Base-by-base conservation (phyloP, 345 rosid genomes). In the Brassica carinata region DNA sequence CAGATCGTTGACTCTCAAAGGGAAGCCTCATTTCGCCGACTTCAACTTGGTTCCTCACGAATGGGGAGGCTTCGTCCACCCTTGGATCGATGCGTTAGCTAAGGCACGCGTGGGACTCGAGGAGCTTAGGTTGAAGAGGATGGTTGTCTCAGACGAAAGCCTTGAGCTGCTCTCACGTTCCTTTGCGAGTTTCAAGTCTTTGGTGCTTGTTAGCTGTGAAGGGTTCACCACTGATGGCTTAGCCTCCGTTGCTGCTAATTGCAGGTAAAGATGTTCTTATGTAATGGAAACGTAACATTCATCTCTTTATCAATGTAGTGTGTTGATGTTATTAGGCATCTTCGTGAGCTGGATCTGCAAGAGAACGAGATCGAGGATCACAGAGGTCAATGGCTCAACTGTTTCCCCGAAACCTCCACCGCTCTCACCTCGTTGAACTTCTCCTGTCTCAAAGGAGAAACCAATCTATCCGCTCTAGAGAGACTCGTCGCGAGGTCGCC, bases 1-100 rank as follows among this genome's bases (percentile, higher is more conserved):
- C 4, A 92, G 82, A 71, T 91, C 99, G 0, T 66, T 96, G 34
- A 88, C 91, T 67, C 61, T 96, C 64, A 96, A 96, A 84, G 99
- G 99, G 2, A 96, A 93, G 84, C 99, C 99, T 76, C 99, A 96
- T 88, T 96, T 96, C 71, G 98, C 99, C 0, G 98, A 93, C 77
- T 96, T 96, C 77, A 92, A 90, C 83, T 74, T 93, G 88, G 96
- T 96, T 29, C 99, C 99, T n/a, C 82, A 34, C 13, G 97, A 92
- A 31, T 96, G 98, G 99, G 99, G 99, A 68, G 97, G 92, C 33
- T 86, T 43, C 15, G 85, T 90, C 40, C 71, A 80, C 27, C 98
- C 99, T 5, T 96, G 99, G 99, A 88, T 96, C 72, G 88, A 89
- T 34, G 94, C 90, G 7, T 80, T 96, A 59, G 94, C 88, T 7